Base-by-base conservation (phyloP, 768 basidiomycete species). In the Pleurotus sapidus region DNA sequence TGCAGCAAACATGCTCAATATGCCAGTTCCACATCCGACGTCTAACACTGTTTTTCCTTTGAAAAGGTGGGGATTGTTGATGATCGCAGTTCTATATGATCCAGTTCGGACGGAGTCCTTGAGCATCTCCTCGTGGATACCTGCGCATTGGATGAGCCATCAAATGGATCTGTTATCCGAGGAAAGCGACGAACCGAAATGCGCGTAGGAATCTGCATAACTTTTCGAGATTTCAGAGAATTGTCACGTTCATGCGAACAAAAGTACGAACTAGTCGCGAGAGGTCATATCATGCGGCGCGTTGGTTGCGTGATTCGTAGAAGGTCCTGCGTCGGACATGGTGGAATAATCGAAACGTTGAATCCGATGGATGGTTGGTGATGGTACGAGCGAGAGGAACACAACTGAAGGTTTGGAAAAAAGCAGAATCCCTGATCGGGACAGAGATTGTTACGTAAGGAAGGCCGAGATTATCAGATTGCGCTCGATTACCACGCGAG, bases 51-150 rank as follows among this genome's bases (percentile, higher is more conserved):
- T 91, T 78, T 98, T 99, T 69, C 84, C 95, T 74, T 93, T 89
- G 87, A 99, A 99, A 46, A 99, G 76, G 72, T 98, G 95, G 8
- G 82, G 77, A 73, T 98, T 98, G 79, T 95, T 89, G 71, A 95
- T 74, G 79, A 99, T 98, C 60, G 95, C 93, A 58, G 87, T 81
- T 62, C 93, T 89, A 82, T 99, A 99, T 43, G 95, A 93, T 34
- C 93, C 87, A 46, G 97, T 99, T 60, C 97, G 89, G 63, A 99
- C 94, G 39, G 79, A 75, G 74, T 99, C 97, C 75, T 99, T 99
- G 72, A 99, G 76, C 97, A 99, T 99, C 77, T 99, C 97, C 76
- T 98, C 95, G 71, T 98, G 95, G 65, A 98, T 97, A 58, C 95
- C 94, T 97, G 18, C 9, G 60, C 46, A 14, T 45, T 17, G 57